A percentile compares a stretch with the other conserved stretches of the same genome.
Evolutionary conservation across 108 stramenopile species (phyloP).

Genomic region (Nitzschia sp.): DNA sequence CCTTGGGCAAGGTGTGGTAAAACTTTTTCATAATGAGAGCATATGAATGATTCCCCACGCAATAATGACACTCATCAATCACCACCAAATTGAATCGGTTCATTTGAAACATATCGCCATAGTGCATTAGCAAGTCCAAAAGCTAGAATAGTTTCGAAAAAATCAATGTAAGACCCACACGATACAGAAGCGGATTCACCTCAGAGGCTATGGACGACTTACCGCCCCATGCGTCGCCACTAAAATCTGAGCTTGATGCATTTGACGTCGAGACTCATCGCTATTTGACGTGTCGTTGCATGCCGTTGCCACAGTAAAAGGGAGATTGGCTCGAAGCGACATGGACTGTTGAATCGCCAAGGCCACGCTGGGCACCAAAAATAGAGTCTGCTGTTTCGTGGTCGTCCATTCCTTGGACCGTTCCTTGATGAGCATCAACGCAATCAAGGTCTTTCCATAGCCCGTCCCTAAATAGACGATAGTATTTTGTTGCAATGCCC

Average conservation of each 20-base stretch:
- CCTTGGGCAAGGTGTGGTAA: conserved; percentile 45
- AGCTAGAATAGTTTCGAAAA: too few relatives aligned
- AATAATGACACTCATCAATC: conserved; percentile 72
- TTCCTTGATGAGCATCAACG: conserved; percentile 50
- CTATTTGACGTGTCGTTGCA: conserved; percentile 34
- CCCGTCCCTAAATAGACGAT: conserved; percentile 74
- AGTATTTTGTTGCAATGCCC: conserved; percentile 50
- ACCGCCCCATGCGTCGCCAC: conserved; percentile 72
- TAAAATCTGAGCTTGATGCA: conserved; percentile 47
- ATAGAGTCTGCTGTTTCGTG: conserved; percentile 43
- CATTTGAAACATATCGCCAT: conserved; percentile 52
- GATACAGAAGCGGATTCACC: too few relatives aligned
- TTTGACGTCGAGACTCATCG: conserved; percentile 18
- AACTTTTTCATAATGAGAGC: conserved; percentile 51
- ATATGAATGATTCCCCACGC: conserved; percentile 47
- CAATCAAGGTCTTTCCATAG: conserved; percentile 67
- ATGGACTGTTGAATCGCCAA: conserved; percentile 66
- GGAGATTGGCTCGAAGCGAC: conserved; percentile 54
- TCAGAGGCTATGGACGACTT: not conserved
- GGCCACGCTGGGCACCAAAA: conserved; percentile 67
- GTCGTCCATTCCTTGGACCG: not conserved
- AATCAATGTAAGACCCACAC: too few relatives aligned
- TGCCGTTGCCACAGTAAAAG: conserved; percentile 41
- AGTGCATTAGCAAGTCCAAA: conserved; percentile 61
- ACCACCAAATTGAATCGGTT: conserved; percentile 47